A percentile compares a stretch with the other conserved stretches of the same genome.
Evolutionary conservation across 345 rosid genomes (phyloP).

Genomic region (Eucalyptus guilfoylei): DNA sequence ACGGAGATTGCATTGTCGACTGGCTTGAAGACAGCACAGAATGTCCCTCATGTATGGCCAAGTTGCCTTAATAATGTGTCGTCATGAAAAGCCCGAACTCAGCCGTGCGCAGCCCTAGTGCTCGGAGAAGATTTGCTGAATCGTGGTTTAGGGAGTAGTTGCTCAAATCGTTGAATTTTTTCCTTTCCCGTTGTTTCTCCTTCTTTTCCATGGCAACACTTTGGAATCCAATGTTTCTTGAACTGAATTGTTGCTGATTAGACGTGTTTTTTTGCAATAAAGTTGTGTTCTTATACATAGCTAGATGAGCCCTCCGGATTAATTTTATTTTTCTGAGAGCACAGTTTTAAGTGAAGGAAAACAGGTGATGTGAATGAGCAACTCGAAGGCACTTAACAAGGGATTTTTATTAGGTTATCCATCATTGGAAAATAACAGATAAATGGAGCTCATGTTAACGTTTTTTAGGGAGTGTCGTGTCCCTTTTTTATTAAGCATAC

Average conservation of each 20-base stretch:
- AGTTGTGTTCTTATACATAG: background rate
- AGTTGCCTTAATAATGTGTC: background rate
- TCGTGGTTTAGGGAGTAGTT: background rate
- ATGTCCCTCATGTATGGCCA: slow-evolving; percentile 10
- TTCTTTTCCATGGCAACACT: background rate
- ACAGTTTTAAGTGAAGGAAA: background rate
- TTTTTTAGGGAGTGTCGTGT: background rate
- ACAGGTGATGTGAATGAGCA: background rate
- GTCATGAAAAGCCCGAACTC: background rate
- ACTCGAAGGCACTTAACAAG: background rate
- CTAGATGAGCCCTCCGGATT: background rate
- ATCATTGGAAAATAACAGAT: background rate
- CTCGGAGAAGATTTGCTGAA: background rate
- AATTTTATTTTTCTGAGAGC: background rate
- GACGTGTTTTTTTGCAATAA: background rate
- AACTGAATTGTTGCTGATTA: background rate
- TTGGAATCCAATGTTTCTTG: background rate
- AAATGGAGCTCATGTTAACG: background rate
- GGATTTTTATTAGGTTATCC: background rate
- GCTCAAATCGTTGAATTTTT: background rate
- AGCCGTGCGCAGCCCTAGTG: background rate
- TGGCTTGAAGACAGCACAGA: slow-evolving; percentile 12
- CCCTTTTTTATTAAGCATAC: background rate
- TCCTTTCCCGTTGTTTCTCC: background rate
- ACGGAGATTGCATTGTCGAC: slow-evolving; percentile 5